Evolutionary conservation across 2,329 filamentous ascomycete species (phyloP), one percentile per base, ranked within the genome.

Genomic region (Tothia fuscella): DNA sequence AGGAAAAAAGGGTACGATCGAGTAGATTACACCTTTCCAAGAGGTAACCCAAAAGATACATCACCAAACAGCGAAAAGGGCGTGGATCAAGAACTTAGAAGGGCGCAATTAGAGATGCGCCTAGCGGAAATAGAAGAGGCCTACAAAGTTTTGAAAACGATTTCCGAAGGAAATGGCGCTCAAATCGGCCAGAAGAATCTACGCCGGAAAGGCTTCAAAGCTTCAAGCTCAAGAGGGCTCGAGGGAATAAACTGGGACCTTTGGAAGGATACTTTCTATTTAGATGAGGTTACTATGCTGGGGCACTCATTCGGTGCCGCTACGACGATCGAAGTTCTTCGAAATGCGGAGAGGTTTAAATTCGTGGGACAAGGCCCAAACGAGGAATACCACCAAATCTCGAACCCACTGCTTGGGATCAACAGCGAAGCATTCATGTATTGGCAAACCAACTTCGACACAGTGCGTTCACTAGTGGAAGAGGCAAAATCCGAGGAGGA

Each of bases 381-480:
- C 3, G 64, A 70, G 22, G 61, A 65, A 14, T 58, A 62, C 1
- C 50, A 63, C 3, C 61, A 70, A 43, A 67, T 72, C 33, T 60
- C 62, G 28, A 65, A 69, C 10, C 78, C 78, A 4, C 52, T 82
- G 6, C 63, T 82, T 5, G 72, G 71, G 3, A 75, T 82, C 52
- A 79, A 78, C 37, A 74, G 70, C 5, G 78, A 82, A 55, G 78
- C 76, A 0, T 82, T 82, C 59, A 80, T 80, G 65, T 78, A 81
- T 57, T 82, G 78, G 78, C 67, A 71, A 17, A 63, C 67, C 2
- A 82, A 81, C 46, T 79, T 78, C 51, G 60, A 73, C 30, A 65
- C 70, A 26, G 66, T 80, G 7, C 64, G 70, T 47, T 61, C 64
- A 0, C 60, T 82, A 13, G 72, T 75, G 53, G 59, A 68, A 19